Conservation (phyloP, 352 stramenopile genomes). For the Phytophthora vignae region DNA sequence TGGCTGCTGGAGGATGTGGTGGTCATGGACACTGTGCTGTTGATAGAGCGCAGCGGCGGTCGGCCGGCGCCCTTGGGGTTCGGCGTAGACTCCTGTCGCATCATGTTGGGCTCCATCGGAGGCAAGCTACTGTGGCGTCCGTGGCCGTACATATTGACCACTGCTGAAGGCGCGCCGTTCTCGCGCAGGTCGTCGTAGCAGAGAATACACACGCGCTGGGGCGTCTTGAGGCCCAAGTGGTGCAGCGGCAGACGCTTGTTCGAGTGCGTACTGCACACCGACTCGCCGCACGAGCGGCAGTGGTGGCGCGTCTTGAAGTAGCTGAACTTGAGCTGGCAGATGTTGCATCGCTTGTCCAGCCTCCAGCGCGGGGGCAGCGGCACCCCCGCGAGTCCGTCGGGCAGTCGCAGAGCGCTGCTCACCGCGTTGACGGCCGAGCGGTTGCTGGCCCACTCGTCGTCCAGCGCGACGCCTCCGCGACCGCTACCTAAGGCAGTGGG, state of each 20-base stretch:
- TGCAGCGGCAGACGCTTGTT: conserved; percentile 71
- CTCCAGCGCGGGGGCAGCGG: conserved; percentile 74
- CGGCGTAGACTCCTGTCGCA: conserved; percentile 38
- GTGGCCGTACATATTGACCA: conserved; percentile 76
- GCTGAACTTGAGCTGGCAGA: conserved; percentile 87
- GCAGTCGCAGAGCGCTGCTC: conserved; percentile 40
- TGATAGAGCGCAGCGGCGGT: conserved; percentile 44
- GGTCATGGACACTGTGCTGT: conserved; percentile 47
- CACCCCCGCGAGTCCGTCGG: conserved; percentile 39
- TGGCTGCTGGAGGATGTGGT: conserved; percentile 38
- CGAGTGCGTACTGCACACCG: conserved; percentile 87
- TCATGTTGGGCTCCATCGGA: conserved; percentile 42
- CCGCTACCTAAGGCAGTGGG: conserved; percentile 18
- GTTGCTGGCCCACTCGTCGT: conserved; percentile 34
- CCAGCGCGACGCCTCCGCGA: conserved; percentile 15
- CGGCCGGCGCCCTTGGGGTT: conserved; percentile 29
- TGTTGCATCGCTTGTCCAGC: conserved; percentile 80
- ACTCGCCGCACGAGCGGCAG: conserved; percentile 89
- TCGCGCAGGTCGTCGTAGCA: conserved; percentile 83
- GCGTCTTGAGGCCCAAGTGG: conserved; percentile 61
- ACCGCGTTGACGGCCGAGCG: conserved; percentile 31
- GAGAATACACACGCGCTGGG: conserved; percentile 82
- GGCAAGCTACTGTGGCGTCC: conserved; percentile 40
- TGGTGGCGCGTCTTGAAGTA: conserved; percentile 90
- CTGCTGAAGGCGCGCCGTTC: conserved; percentile 74